phyloP scores from a whole-genome alignment of 345 rosid species.

The Eutrema japonicum region DNA sequence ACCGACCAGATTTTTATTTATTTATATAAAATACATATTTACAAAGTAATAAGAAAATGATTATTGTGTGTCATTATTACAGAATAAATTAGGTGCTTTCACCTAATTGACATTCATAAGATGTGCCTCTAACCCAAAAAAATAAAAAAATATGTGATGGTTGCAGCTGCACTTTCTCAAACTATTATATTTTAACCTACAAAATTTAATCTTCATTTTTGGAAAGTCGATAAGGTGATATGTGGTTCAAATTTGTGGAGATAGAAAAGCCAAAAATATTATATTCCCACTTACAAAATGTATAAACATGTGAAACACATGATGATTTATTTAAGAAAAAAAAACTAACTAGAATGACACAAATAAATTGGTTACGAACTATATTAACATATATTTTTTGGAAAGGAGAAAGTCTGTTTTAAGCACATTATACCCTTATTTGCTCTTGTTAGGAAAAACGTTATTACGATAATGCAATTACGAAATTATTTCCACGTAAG shows the following conservation, averaged over 20 bases:
- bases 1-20: neutral
- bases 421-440: no score
- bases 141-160: constrained; percentile 3
- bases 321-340: constrained; percentile 17
- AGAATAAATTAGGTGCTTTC: neutral
- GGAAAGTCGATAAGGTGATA: constrained; percentile 13
- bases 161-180: neutral
- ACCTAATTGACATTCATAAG: neutral
- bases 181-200: neutral
- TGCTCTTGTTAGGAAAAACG: no score
- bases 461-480: no score
- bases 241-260: constrained; percentile 23
- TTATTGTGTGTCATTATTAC: neutral
- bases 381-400: no score
- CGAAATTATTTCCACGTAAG: no score
- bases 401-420: no score
- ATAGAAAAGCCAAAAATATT: neutral
- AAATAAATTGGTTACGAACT: no score
- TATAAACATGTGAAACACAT: constrained; percentile 39
- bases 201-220: neutral
- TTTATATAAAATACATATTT: neutral
- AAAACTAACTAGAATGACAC: no score
- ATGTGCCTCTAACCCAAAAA: constrained; percentile 1
- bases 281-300: constrained; percentile 9
- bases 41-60: neutral